Evolutionary conservation across 352 stramenopile species (phyloP).

Genomic region (Globisporangium mamillatum): DNA sequence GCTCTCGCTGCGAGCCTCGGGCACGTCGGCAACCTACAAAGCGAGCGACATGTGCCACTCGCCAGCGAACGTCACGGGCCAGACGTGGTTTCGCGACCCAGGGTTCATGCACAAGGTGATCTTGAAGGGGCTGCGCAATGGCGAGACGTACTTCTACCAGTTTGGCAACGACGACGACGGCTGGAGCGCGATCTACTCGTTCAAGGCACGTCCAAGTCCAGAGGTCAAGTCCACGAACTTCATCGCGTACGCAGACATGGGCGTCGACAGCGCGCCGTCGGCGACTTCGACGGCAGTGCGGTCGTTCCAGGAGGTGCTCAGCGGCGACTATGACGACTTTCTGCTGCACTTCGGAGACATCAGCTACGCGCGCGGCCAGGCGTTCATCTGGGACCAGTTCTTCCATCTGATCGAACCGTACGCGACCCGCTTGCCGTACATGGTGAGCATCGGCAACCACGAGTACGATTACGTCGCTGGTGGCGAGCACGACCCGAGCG

Average conservation of each 20-base stretch:
- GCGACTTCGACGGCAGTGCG: constrained; percentile 16
- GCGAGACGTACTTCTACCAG: constrained; percentile 68
- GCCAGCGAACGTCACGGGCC: constrained; percentile 57
- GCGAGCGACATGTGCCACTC: constrained; percentile 62
- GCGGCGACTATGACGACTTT: constrained; percentile 14
- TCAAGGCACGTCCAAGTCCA: constrained; percentile 20
- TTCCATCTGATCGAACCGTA: constrained; percentile 71
- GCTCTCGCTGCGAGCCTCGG: constrained; percentile 24
- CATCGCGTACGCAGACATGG: constrained; percentile 15
- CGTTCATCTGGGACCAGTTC: constrained; percentile 69
- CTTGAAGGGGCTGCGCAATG: constrained; percentile 35
- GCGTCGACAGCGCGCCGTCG: constrained; percentile 12
- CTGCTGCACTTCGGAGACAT: constrained; percentile 18
- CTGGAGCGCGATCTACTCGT: constrained; percentile 68
- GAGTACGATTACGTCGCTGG: constrained; percentile 69
- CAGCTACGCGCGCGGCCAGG: constrained; percentile 26
- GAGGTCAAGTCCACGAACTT: constrained; percentile 6
- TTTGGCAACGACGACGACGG: constrained; percentile 76
- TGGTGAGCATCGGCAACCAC: constrained; percentile 79
- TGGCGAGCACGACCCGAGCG: constrained; percentile 53
- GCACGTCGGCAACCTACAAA: constrained; percentile 62
- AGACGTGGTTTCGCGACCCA: constrained; percentile 72
- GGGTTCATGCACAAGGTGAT: constrained; percentile 83
- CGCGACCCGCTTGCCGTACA: constrained; percentile 70
- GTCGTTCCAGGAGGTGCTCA: constrained; percentile 12